Conservation (phyloP, 192 early-diverging fungal species). For the Rhizoclosmatium globosum region DNA sequence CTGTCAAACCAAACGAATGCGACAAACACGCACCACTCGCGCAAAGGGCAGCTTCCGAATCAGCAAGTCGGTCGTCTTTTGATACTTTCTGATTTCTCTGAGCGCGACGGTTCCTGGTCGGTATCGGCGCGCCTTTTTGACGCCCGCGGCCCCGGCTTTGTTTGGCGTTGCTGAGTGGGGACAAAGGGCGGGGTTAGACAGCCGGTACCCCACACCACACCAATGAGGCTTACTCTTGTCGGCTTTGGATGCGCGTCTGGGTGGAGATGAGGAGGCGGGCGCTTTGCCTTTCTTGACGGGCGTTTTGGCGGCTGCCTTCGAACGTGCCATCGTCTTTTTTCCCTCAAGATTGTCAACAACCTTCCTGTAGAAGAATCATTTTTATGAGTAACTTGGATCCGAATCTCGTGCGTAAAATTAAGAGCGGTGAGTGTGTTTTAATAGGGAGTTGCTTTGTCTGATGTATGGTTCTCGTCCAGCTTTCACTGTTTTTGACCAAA, state of each 20-base stretch:
- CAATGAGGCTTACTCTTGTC: neutral
- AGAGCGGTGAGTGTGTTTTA: neutral
- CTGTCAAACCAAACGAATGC: no score
- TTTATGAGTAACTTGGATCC: slow-evolving; percentile 5
- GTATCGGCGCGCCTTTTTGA: slow-evolving; percentile 59
- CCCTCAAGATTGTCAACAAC: neutral
- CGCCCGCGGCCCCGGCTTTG: neutral
- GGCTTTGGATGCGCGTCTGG: neutral
- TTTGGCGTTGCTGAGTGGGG: neutral
- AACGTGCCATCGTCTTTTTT: slow-evolving; percentile 20
- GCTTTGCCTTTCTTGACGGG: slow-evolving; percentile 7
- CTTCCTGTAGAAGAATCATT: no score
- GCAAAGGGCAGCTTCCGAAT: slow-evolving; percentile 89
- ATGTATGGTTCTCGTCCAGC: slow-evolving; percentile 31
- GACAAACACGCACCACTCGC: slow-evolving; percentile 61
- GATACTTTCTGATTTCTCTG: slow-evolving; percentile 85
- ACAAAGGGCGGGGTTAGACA: neutral
- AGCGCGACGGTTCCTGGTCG: slow-evolving; percentile 83
- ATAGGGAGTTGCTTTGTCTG: neutral
- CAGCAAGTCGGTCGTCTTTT: slow-evolving; percentile 81
- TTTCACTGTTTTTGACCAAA: slow-evolving; percentile 60
- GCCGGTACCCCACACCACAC: neutral
- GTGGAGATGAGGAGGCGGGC: neutral
- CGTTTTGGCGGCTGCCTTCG: slow-evolving; percentile 10
- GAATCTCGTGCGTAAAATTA: slow-evolving; percentile 20